Evolutionary conservation across 2,329 filamentous ascomycete genomes (phyloP).

Genomic region (Westerdykella aurantiaca): DNA sequence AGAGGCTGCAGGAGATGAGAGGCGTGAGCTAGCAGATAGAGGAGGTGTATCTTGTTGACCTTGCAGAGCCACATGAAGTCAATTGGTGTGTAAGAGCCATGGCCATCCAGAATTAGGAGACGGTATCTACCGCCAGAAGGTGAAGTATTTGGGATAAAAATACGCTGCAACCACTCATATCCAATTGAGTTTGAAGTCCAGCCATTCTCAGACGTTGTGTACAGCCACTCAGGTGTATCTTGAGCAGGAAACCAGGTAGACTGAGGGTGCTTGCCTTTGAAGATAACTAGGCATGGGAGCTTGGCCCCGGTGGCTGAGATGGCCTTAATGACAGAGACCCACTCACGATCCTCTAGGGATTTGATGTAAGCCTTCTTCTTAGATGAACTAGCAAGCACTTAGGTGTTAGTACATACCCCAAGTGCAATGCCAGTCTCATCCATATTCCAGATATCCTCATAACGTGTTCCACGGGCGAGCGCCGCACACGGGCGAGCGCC

Average conservation of each 20-base stretch:
- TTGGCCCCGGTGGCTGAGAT: background rate
- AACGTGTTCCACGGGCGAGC: too few species aligned
- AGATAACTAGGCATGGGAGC: constrained; percentile 1
- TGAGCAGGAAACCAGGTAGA: background rate
- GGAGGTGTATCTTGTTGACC: too few species aligned
- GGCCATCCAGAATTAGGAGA: constrained; percentile 8
- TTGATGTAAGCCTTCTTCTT: constrained; percentile 1
- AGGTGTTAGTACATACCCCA: too few species aligned
- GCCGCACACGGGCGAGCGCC: too few species aligned
- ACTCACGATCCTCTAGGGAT: constrained; percentile 2
- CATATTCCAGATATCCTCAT: too few species aligned
- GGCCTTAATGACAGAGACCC: constrained; percentile 1
- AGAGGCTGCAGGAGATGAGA: too few species aligned
- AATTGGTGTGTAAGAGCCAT: constrained; percentile 6
- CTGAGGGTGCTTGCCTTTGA: constrained; percentile 3
- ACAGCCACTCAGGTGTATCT: constrained; percentile 7
- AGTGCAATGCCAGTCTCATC: too few species aligned
- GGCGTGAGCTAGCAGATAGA: too few species aligned
- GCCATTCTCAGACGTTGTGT: constrained; percentile 9
- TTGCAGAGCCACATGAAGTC: constrained; percentile 4
- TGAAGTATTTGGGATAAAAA: constrained; percentile 6
- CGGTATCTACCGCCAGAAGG: background rate
- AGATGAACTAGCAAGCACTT: background rate
- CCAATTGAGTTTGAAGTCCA: constrained; percentile 10
- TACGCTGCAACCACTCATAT: constrained; percentile 3